Evolutionary conservation across 2,329 filamentous ascomycete genomes (phyloP).

Genomic region (Diaporthe amygdali): DNA sequence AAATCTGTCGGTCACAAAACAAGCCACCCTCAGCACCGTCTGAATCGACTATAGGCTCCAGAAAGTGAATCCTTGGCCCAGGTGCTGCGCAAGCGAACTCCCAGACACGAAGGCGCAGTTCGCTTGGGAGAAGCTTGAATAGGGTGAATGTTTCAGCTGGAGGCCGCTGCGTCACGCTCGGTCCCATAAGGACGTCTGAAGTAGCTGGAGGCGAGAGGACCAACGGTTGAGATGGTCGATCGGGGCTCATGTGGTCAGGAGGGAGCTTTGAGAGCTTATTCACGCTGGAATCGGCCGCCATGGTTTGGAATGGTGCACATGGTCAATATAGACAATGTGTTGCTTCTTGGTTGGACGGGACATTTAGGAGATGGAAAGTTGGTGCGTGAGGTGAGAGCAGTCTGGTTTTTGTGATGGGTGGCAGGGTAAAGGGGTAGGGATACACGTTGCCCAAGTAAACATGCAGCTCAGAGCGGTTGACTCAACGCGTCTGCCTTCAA

Average conservation of each 20-base stretch:
- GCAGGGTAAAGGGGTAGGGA: no score
- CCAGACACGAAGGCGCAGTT: not conserved
- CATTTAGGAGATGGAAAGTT: not conserved
- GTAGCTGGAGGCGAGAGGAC: not conserved
- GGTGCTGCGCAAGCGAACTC: no score
- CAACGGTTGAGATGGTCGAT: rapidly evolving
- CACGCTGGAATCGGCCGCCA: not conserved
- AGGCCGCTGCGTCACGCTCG: not conserved
- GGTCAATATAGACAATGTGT: no score
- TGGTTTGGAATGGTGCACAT: not conserved
- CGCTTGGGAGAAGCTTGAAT: not conserved
- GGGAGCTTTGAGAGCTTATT: not conserved
- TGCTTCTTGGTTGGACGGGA: not conserved
- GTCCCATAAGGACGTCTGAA: no score
- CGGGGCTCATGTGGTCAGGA: not conserved
- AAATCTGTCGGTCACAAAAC: not conserved
- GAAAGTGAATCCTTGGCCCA: not conserved
- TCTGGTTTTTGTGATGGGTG: no score
- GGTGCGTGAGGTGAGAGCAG: not conserved
- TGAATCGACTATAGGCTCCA: not conserved
- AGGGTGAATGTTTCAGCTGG: not conserved
- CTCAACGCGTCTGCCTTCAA: no score
- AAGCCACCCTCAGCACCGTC: not conserved
- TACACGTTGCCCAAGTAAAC: no score
- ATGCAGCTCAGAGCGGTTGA: no score